Evolutionary conservation across 2,329 filamentous ascomycete genomes (phyloP), one percentile per base, ranked within the genome.

Genomic region (Neofusicoccum cordaticola): DNA sequence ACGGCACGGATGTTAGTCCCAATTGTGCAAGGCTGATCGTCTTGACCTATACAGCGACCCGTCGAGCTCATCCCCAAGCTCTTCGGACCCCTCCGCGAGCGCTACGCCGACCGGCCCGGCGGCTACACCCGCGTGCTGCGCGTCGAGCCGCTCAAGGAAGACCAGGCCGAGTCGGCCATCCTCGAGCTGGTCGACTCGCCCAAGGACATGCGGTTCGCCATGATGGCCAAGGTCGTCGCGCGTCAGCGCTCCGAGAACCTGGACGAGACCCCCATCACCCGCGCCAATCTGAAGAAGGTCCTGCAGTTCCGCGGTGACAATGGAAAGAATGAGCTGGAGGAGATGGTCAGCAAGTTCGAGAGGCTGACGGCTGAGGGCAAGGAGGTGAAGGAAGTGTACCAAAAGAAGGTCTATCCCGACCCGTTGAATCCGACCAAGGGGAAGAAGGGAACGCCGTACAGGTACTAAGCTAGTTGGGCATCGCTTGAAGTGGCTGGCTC

Each of bases 101-200:
- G 95, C 71, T 99, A 98, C 80, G 81, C 84, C 51, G 75, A 83
- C 62, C 88, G 95, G 56, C 90, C 91, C 1, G 95, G 95, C 67
- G 95, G 95, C 64, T 99, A 98, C 84, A 99, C 95, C 17, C 91
- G 95, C 48, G 91, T 99, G 11, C 87, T 97, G 53, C 91, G 93
- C 70, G 93, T 96, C 69, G 94, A 98, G 79, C 91, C 95, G 65
- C 86, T 90, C 72, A 92, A 94, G 77, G 85, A 86, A 73, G 94
- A 98, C 78, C 92, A 97, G 80, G 94, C 91, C 8, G 86, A 89
- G 68, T 93, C 90, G 39, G 94, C 95, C 22, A 93, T 99, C 68
- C 88, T 99, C 53, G 93, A 98, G 80, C 86, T 99, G 37, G 93
- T 99, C 67, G 95, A 99, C 78, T 93, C 94, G 41, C 92, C 93